These are phyloP conservation scores for Coniferiporia sulphurascens DNA, from an alignment of 1,284 basidiomycete species.

Conservation along the genomic window DNA sequence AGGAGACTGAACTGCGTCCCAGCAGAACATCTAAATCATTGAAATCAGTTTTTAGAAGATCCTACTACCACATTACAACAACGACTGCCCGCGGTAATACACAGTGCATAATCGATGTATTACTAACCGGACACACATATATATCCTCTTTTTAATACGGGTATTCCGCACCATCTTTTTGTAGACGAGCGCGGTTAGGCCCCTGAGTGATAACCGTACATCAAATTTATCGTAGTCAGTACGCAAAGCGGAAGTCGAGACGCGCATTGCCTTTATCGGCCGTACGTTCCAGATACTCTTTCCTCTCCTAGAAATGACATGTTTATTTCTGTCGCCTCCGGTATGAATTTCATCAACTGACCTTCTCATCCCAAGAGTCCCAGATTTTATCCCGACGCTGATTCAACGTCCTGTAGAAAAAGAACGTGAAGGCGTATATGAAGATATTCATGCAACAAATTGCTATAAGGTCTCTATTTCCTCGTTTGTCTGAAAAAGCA, in stretches of 20 bases:
- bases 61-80: no score
- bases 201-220: no score
- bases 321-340: neutral
- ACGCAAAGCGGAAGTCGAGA: slow-evolving; percentile 56
- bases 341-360: slow-evolving; percentile 23
- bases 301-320: slow-evolving; percentile 38
- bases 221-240: slow-evolving; percentile 29
- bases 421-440: slow-evolving; percentile 45
- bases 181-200: no score
- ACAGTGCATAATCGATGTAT: no score
- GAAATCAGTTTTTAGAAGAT: no score
- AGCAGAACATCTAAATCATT: no score
- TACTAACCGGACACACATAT: no score
- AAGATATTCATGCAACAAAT: slow-evolving; percentile 43
- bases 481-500: slow-evolving; percentile 33
- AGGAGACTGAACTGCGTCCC: no score
- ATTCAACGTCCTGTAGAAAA: slow-evolving; percentile 53
- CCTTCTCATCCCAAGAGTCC: slow-evolving; percentile 47
- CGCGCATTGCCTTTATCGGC: slow-evolving; percentile 53
- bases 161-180: no score
- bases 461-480: slow-evolving; percentile 40
- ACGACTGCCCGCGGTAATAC: no score
- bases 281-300: slow-evolving; percentile 52
- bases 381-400: slow-evolving; percentile 46
- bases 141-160: no score